A percentile compares a stretch with the other conserved stretches of the same genome.
Conservation (phyloP, 345 rosid species). For the Linum usitatissimum region DNA sequence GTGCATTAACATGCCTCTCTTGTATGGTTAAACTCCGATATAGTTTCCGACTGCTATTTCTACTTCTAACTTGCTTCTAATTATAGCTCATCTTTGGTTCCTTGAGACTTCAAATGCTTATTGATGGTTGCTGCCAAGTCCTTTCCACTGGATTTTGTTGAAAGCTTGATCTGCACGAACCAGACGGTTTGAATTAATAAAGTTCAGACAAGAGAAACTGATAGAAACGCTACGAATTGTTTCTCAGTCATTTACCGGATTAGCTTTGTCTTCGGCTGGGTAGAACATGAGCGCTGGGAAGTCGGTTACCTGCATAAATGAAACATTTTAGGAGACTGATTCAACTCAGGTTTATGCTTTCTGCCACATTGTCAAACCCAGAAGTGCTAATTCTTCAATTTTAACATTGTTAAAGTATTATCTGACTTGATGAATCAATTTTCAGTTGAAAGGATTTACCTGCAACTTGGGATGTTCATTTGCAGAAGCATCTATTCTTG, state of each 20-base stretch:
- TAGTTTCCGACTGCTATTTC: constrained; percentile 1
- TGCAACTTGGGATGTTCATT: constrained; percentile 75
- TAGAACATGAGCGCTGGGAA: constrained; percentile 59
- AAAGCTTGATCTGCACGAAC: constrained; percentile 41
- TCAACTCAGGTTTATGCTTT: not conserved
- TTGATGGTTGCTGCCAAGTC: constrained; percentile 40
- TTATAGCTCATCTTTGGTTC: constrained; percentile 47
- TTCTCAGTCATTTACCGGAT: constrained; percentile 33
- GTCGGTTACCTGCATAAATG: constrained; percentile 45
- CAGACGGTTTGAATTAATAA: not conserved
- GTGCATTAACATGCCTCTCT: not conserved
- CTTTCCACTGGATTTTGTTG: constrained; percentile 46
- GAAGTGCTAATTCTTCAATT: not conserved
- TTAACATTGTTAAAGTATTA: not conserved
- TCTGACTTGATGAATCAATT: not conserved
- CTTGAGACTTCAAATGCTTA: constrained; percentile 33
- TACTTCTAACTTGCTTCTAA: constrained; percentile 9
- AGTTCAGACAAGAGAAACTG: not conserved
- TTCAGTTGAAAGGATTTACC: constrained; percentile 25
- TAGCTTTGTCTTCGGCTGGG: constrained; percentile 47
- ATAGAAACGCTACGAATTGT: not conserved
- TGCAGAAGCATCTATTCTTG: constrained; percentile 74
- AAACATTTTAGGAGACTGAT: not conserved
- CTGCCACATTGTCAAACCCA: not conserved
- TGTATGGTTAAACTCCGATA: not conserved